Conservation (phyloP, 805 yeast genomes). For the Pichia insulana region DNA sequence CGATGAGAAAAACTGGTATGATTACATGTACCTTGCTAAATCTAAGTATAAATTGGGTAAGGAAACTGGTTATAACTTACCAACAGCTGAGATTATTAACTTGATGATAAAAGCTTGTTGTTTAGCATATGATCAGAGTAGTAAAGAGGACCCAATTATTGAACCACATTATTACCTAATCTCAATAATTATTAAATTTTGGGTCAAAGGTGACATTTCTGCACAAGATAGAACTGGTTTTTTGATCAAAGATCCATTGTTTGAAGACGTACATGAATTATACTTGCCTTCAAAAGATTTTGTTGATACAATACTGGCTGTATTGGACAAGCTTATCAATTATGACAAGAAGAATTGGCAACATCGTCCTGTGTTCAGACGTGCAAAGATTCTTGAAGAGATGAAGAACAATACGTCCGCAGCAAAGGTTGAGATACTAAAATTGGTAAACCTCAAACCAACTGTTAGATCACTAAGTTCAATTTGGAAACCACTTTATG, state of each 20-base stretch:
- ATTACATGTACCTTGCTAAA: conserved; percentile 50
- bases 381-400: conserved; percentile 53
- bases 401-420: conserved; percentile 42
- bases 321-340: conserved; percentile 38
- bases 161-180: conserved; percentile 74
- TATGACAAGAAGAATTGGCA: conserved; percentile 87
- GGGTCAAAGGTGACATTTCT: conserved; percentile 29
- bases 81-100: no score
- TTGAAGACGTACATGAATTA: conserved; percentile 6
- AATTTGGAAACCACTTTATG: conserved; percentile 91
- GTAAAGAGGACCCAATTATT: conserved; percentile 46
- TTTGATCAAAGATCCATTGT: conserved; percentile 32
- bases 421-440: conserved; percentile 58
- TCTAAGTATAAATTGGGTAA: conserved; percentile 42
- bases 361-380: conserved; percentile 69
- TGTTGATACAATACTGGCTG: conserved; percentile 32
- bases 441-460: conserved; percentile 56
- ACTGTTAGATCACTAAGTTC: conserved; percentile 63
- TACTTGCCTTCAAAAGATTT: conserved; percentile 16
- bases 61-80: conserved; percentile 29
- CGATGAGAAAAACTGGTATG: conserved; percentile 49
- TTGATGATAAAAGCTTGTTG: conserved; percentile 32
- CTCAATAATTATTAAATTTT: conserved; percentile 50
- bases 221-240: conserved; percentile 31
- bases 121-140: conserved; percentile 30